Conservation (phyloP, 345 rosid species). For the Euphorbia pulcherrima region DNA sequence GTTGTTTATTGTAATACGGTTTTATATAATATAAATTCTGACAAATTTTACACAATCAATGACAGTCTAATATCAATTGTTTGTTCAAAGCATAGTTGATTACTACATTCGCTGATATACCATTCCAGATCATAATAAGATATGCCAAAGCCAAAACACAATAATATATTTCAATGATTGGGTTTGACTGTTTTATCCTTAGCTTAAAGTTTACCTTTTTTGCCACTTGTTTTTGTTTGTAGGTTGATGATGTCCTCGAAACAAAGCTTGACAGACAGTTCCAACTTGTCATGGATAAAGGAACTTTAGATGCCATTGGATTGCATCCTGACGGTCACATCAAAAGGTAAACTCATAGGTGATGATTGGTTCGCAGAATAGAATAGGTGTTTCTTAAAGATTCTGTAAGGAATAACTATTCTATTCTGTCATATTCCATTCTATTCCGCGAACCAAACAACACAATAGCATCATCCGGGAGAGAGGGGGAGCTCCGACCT, state of each 20-base stretch:
- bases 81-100: not conserved
- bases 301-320: conserved; percentile 95
- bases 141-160: not conserved
- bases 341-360: conserved; percentile 78
- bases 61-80: not conserved
- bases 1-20: no score
- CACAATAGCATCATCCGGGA: not conserved
- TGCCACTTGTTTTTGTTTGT: conserved; percentile 6
- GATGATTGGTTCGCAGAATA: no score
- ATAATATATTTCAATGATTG: conserved; percentile 1
- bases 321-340: conserved; percentile 90
- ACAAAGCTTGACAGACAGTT: conserved; percentile 68
- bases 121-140: not conserved
- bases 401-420: no score
- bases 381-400: no score
- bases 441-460: no score
- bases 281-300: conserved; percentile 91
- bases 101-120: not conserved
- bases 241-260: conserved; percentile 93
- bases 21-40: not conserved
- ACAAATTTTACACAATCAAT: not conserved
- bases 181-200: not conserved
- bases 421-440: no score
- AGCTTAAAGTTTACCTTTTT: not conserved
- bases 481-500: not conserved